A percentile compares a stretch with the other conserved stretches of the same genome.
These are phyloP conservation scores for Tuber umbilicatum DNA, from an alignment of 495 filamentous ascomycete species.

Conservation along the genomic window DNA sequence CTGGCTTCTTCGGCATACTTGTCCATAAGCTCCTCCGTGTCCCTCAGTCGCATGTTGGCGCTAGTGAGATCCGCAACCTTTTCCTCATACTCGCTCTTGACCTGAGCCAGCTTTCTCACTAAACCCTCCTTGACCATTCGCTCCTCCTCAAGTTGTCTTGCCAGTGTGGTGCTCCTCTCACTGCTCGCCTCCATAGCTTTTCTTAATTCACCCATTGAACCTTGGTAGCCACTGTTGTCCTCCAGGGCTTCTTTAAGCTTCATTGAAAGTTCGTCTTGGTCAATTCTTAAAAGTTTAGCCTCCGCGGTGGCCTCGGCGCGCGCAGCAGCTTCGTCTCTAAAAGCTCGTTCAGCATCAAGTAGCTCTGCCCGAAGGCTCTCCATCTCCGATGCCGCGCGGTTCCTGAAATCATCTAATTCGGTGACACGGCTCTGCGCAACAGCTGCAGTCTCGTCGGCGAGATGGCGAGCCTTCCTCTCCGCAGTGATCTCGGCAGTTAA, in stretches of 20 bases:
- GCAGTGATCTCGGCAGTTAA: constrained; percentile 64
- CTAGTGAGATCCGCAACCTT: constrained; percentile 72
- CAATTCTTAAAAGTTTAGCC: constrained; percentile 65
- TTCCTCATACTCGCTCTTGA: constrained; percentile 80
- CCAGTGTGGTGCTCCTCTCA: constrained; percentile 65
- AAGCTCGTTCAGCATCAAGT: constrained; percentile 64
- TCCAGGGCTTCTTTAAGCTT: constrained; percentile 61
- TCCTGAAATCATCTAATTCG: constrained; percentile 73
- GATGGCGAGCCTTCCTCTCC: constrained; percentile 68
- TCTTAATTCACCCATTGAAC: constrained; percentile 65
- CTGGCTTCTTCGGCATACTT: constrained; percentile 79
- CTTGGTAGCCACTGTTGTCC: constrained; percentile 63
- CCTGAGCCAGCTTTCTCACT: constrained; percentile 70
- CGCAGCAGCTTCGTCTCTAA: constrained; percentile 69
- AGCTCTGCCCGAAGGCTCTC: constrained; percentile 80
- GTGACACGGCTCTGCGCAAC: constrained; percentile 74
- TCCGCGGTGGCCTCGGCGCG: constrained; percentile 68
- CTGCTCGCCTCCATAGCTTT: constrained; percentile 72
- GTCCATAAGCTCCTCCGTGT: constrained; percentile 87
- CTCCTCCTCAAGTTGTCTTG: constrained; percentile 80
- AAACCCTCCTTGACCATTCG: constrained; percentile 64
- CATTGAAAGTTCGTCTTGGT: constrained; percentile 72
- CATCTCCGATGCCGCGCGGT: constrained; percentile 70
- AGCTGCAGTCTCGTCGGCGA: constrained; percentile 81
- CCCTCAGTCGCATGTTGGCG: constrained; percentile 63